These are phyloP conservation scores for Heterobasidion occidentale DNA, from an alignment of 1,284 basidiomycete species.

Conservation along the genomic window DNA sequence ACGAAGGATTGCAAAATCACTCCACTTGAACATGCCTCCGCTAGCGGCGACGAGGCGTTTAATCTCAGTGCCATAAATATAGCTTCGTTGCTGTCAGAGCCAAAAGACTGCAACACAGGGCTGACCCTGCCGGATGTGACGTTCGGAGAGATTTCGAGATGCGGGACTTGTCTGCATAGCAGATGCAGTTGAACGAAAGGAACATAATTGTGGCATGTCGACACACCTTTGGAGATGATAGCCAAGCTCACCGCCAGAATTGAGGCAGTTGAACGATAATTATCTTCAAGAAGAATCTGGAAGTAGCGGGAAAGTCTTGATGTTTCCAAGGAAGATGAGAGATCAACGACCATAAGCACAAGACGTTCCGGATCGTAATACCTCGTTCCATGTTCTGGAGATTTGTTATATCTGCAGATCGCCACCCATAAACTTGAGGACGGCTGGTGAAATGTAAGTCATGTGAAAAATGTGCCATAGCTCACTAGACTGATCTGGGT, in stretches of 20 bases:
- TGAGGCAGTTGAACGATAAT: slow-evolving; percentile 79
- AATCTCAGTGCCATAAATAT: slow-evolving; percentile 72
- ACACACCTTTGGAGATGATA: slow-evolving; percentile 73
- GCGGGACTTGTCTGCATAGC: slow-evolving; percentile 52
- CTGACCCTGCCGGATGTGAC: slow-evolving; percentile 58
- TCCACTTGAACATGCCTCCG: slow-evolving; percentile 66
- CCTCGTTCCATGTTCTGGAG: slow-evolving; percentile 71
- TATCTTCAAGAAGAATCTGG: slow-evolving; percentile 80
- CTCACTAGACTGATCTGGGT: slow-evolving; percentile 86
- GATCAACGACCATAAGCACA: background rate
- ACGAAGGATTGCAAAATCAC: slow-evolving; percentile 80
- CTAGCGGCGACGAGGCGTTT: slow-evolving; percentile 70
- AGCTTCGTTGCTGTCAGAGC: slow-evolving; percentile 53
- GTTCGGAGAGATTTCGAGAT: slow-evolving; percentile 75
- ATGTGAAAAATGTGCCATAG: slow-evolving; percentile 1
- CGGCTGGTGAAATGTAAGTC: background rate
- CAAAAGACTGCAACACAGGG: slow-evolving; percentile 43
- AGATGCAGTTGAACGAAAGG: background rate
- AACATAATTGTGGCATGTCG: background rate
- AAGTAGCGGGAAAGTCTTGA: slow-evolving; percentile 57
- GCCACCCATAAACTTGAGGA: slow-evolving; percentile 77
- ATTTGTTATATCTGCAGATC: slow-evolving; percentile 78
- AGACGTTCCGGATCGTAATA: slow-evolving; percentile 16
- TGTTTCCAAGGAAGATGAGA: background rate
- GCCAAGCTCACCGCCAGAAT: slow-evolving; percentile 74